Evolutionary conservation across 331 rosid species (phyloP), one percentile per base, ranked within the genome.

Genomic region (Cucumis variabilis): DNA sequence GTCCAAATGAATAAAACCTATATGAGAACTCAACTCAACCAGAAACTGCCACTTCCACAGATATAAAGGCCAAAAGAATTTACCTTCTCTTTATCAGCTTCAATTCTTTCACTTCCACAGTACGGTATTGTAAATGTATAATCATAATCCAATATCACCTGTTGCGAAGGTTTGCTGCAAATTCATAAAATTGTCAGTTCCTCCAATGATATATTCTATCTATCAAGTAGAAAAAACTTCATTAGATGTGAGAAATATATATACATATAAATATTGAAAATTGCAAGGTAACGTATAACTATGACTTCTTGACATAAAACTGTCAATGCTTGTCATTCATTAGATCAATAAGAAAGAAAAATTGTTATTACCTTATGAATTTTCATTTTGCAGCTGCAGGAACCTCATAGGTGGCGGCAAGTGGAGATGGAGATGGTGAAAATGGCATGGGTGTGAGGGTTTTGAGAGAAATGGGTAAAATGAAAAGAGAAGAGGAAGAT

Each of bases 311-410:
- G 15, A 82, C 21, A 30, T 60, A 19, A 82, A 82, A 21, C 72
- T 60, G 13, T 20, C 3, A 60, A 28, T 82, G 13, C 72, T 81
- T 27, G 0, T 2, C 28, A 82, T 11, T 13, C 85, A 82, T 60
- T 24, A 65, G 63, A 3, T 48, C 69, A 19, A 28, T 65, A 46
- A 14, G 60, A 14, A 72, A 11, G 15, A 14, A 62, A 65, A 19
- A 33, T 11, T 37, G 15, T 12, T 10, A 70, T 81, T 88, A 93
- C 99, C 96, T 86, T 88, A 98, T 90, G 88, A 97, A 97, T 89
- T 97, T 97, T 99, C 99, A 97, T 87, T 97, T 75, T 41, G 98
- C 99, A 13, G 99, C 99, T 5, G 99, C 99, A 23, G 99, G 99
- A 86, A 97, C 99, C 86, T 97, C 98, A n/a, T n/a, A n/a, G n/a